Percentiles rank a stretch among this genome's conserved stretches.
These are phyloP conservation scores for Thermothielavioides terrestris DNA, from an alignment of 495 filamentous ascomycete species.

Conservation along the genomic window DNA sequence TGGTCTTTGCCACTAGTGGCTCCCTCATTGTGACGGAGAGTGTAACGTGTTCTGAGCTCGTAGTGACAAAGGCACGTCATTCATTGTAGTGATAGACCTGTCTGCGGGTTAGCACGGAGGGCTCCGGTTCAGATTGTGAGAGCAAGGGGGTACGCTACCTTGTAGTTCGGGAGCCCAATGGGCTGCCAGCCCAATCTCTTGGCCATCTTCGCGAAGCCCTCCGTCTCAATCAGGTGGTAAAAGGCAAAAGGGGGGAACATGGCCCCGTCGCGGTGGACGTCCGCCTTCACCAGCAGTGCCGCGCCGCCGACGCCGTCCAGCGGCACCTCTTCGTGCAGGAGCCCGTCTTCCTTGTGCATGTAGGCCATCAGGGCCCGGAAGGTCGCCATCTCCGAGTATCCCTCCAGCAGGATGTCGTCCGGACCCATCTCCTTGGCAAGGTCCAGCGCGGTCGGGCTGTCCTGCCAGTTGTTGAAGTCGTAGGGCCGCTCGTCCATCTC, in stretches of 20 bases:
- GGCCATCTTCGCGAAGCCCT: conserved; percentile 98
- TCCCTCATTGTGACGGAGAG: no score
- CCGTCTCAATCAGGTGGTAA: conserved; percentile 94
- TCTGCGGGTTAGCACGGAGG: conserved; percentile 24
- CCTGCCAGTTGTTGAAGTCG: conserved; percentile 96
- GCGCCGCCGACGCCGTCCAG: conserved; percentile 94
- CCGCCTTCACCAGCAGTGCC: conserved; percentile 88
- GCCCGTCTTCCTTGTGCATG: conserved; percentile 50
- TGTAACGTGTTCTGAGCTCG: no score
- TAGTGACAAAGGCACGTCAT: conserved; percentile 45
- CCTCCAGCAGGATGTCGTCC: conserved; percentile 90
- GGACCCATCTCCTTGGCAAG: conserved; percentile 67
- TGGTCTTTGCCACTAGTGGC: no score
- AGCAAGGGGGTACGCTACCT: conserved; percentile 52
- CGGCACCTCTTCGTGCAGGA: conserved; percentile 53
- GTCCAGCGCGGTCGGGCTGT: conserved; percentile 65
- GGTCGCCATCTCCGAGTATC: conserved; percentile 85
- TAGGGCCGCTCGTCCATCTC: conserved; percentile 71
- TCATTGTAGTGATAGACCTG: conserved; percentile 91
- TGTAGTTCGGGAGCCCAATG: conserved; percentile 88
- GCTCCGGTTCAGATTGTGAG: neutral
- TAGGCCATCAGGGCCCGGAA: conserved; percentile 91
- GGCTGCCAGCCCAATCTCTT: conserved; percentile 73
- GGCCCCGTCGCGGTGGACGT: conserved; percentile 92
- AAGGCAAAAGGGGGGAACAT: conserved; percentile 98